Evolutionary conservation across 352 stramenopile species (phyloP).

Genomic region (Phytopythium oedochilum): DNA sequence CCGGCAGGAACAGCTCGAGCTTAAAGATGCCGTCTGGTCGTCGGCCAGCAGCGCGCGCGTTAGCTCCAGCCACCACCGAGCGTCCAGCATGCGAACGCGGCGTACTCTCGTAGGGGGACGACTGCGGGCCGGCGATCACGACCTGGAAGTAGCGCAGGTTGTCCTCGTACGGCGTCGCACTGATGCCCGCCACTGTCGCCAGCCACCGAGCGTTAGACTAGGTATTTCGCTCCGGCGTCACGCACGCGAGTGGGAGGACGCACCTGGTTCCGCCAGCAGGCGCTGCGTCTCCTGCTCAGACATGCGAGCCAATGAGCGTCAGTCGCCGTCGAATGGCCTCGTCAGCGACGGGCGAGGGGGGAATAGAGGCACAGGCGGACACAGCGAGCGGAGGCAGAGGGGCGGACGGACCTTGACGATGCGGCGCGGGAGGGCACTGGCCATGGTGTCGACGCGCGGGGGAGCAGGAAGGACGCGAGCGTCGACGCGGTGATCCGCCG

Average conservation of each 20-base stretch:
- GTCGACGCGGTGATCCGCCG: not conserved
- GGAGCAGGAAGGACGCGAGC: not conserved
- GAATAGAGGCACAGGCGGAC: too few species aligned
- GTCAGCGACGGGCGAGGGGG: too few species aligned
- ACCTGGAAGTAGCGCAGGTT: constrained; percentile 99
- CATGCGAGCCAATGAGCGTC: too few species aligned
- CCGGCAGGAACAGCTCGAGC: constrained; percentile 96
- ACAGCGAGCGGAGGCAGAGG: not conserved
- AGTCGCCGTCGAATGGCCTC: too few species aligned
- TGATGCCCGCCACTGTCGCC: constrained; percentile 92
- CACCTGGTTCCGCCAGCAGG: constrained; percentile 91
- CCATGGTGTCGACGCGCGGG: constrained; percentile 22
- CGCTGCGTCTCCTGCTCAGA: constrained; percentile 92
- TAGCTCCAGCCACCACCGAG: too few species aligned
- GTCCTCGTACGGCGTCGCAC: constrained; percentile 95
- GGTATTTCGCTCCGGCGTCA: too few species aligned
- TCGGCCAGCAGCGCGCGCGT: not conserved
- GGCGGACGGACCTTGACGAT: constrained; percentile 58
- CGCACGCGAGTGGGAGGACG: not conserved
- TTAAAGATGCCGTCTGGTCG: constrained; percentile 88
- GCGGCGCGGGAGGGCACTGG: constrained; percentile 55
- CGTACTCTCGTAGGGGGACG: constrained; percentile 94
- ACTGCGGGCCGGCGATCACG: constrained; percentile 94
- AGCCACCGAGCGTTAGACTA: not conserved
- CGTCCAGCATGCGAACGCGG: too few species aligned